A percentile compares a stretch with the other conserved stretches of the same genome.
Evolutionary conservation across 202 grass and related monocot species (phyloP).

Genomic region (Zizania palustris): DNA sequence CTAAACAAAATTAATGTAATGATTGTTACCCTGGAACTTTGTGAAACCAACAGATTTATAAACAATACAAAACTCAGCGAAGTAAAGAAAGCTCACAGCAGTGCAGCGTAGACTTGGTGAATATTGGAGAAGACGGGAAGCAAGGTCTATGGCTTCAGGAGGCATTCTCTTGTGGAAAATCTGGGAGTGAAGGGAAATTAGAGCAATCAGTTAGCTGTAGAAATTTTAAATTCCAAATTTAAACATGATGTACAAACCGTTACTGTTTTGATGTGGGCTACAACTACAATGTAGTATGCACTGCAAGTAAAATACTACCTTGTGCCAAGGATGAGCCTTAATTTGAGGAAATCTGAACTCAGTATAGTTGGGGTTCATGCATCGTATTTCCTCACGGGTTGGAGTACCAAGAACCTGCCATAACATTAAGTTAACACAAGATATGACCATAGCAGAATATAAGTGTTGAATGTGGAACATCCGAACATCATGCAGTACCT

Average conservation of each 20-base stretch:
- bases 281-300: not conserved
- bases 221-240: conserved; percentile 4
- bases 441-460: conserved; percentile 18
- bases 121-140: conserved; percentile 88
- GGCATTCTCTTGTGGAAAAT: conserved; percentile 97
- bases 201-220: not conserved
- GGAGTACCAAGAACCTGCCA: conserved; percentile 90
- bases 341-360: conserved; percentile 93
- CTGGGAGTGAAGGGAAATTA: conserved; percentile 29
- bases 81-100: conserved; percentile 63
- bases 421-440: conserved; percentile 25
- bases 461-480: not conserved
- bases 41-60: conserved; percentile 26
- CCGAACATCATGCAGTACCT: conserved; percentile 49
- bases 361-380: conserved; percentile 93
- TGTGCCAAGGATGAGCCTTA: conserved; percentile 95
- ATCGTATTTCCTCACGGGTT: conserved; percentile 88
- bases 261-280: not conserved
- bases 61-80: not conserved
- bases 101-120: conserved; percentile 84
- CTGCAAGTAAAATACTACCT: conserved; percentile 51
- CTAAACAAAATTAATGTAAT: conserved; percentile 19
- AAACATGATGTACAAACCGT: not conserved
- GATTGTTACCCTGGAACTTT: not conserved
- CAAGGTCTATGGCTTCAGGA: conserved; percentile 88